Conservation (phyloP, 169 alveolate species). For the Pseudocohnilembus persalinus region DNA sequence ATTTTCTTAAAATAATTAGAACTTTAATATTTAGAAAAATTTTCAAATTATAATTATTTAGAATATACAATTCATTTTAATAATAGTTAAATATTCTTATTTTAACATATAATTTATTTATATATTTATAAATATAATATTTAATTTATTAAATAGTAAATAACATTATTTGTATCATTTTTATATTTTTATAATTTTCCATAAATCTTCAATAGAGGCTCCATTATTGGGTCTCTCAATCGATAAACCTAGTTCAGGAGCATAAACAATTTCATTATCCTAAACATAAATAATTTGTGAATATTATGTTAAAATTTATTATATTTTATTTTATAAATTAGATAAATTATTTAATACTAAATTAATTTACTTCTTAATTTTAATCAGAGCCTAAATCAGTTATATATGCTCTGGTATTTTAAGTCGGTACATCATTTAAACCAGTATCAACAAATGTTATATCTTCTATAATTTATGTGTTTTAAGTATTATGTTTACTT, state of each 20-base stretch:
- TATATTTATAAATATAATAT: no score
- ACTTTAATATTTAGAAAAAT: no score
- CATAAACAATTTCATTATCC: slow-evolving; percentile 25
- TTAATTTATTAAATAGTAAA: no score
- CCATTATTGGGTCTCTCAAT: slow-evolving; percentile 37
- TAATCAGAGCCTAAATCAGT: background rate
- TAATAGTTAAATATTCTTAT: no score
- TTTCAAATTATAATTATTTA: no score
- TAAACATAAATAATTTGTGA: background rate
- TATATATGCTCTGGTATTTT: background rate
- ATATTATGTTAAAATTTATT: background rate
- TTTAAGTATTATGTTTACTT: no score
- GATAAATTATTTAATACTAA: background rate
- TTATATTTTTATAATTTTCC: slow-evolving; percentile 31
- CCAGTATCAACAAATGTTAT: slow-evolving; percentile 1
- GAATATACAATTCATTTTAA: no score
- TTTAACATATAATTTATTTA: no score
- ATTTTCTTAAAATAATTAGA: no score
- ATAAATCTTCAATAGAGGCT: slow-evolving; percentile 24
- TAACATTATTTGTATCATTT: background rate
- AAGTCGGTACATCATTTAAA: slow-evolving; percentile 9
- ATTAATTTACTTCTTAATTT: slow-evolving; percentile 1
- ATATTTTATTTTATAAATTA: no score
- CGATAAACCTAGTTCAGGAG: slow-evolving; percentile 44
- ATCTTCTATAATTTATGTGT: no score